phyloP scores from a whole-genome alignment of 2,329 filamentous ascomycete genomes.

The Dothidotthia symphoricarpi region DNA sequence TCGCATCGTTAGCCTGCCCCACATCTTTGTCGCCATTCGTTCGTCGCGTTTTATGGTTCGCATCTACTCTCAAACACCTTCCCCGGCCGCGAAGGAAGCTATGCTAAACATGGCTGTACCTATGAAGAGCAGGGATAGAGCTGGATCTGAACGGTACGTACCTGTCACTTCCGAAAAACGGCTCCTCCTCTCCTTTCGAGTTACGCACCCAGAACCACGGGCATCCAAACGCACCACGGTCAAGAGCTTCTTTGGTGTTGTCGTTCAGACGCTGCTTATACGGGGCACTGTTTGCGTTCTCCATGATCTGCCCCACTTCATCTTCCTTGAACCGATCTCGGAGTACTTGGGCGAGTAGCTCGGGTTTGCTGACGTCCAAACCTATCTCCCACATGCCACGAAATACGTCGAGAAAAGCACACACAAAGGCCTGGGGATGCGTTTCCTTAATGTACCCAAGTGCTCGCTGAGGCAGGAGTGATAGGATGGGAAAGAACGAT shows the following conservation, averaged over 20 bases:
- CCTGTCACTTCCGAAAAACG: conserved; percentile 77
- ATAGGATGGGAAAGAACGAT: conserved; percentile 55
- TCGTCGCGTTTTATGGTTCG: conserved; percentile 17
- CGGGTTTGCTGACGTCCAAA: conserved; percentile 59
- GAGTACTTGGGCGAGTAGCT: conserved; percentile 50
- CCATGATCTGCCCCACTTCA: conserved; percentile 58
- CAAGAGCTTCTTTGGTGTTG: conserved; percentile 61
- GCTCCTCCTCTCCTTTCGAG: conserved; percentile 57
- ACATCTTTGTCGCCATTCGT: conserved; percentile 2
- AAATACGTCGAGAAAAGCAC: conserved; percentile 57
- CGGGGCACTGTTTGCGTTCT: conserved; percentile 51
- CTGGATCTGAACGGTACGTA: conserved; percentile 27
- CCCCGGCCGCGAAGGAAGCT: conserved; percentile 9
- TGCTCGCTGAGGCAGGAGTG: conserved; percentile 61
- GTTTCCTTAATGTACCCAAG: conserved; percentile 65
- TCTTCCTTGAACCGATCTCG: conserved; percentile 49
- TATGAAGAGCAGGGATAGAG: conserved; percentile 1
- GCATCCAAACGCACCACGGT: conserved; percentile 69
- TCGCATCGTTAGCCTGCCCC: conserved; percentile 13
- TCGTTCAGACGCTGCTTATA: conserved; percentile 56
- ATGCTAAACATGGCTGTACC: conserved; percentile 7
- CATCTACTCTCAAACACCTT: conserved; percentile 7
- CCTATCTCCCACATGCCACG: conserved; percentile 62
- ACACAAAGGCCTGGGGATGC: conserved; percentile 51
- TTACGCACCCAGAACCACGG: conserved; percentile 73